Base-by-base conservation (phyloP, 225 moss, liverwort and hornwort genomes). In the Physcomitrium patens region DNA sequence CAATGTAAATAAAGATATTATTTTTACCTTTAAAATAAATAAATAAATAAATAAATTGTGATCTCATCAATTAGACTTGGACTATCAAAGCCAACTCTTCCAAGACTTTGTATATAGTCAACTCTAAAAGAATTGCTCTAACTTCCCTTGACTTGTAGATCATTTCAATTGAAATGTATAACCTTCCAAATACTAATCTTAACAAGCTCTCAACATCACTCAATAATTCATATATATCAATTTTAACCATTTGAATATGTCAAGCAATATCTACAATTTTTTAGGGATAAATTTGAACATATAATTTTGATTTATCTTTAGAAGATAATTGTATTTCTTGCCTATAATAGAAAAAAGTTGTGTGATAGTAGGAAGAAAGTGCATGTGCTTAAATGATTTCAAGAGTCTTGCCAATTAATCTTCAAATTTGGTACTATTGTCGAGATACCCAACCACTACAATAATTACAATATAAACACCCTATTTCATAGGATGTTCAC, bases 1-100 rank as follows among this genome's bases (percentile, higher is more conserved):
- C 91, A 73, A 89, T 68, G 70, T 72, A 65, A 2, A 76, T 76
- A 42, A 83, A 63, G 15, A 69, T 67, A 79, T 89, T 89, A 61
- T 73, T 91, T 55, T 89, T 89, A 57, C 91, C 91, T 67, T 91
- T 91, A 67, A 91, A 91, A 10, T 89, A 89, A 76, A n/a, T n/a
- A n/a, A n/a, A n/a, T n/a, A 89, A 91, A 68, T 83, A 89, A 9
- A 89, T 84, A 50, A 89, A 54, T 22, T 81, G 81, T 14, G 91
- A 82, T 58, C 81, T 81, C 74, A 91, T 79, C 56, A 89, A 75
- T 66, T 83, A 85, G 70, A 87, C 77, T 70, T 91, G 89, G 56
- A 89, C 91, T 42, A 89, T 85, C 79, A 91, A 72, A 12, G 91
- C 86, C 86, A 91, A 70, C 83, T 91, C 91, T 62, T 91, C 91